phyloP scores from a whole-genome alignment of 257 asterid species.

The Solanum acaule region DNA sequence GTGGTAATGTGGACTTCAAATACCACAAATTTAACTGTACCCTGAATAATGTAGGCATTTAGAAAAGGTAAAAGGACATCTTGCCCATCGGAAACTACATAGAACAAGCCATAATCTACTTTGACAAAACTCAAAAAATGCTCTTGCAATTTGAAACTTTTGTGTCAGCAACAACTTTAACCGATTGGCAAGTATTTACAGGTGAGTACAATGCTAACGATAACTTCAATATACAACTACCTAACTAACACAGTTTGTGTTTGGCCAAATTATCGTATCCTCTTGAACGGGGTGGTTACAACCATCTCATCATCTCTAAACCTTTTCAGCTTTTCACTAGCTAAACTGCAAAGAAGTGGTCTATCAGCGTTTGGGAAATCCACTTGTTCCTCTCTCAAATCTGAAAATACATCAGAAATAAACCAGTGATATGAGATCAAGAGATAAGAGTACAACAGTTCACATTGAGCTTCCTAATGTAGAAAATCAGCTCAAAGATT shows the following conservation, averaged over 20 bases:
- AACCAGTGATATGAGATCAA: neutral
- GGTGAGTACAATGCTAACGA: neutral
- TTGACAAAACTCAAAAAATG: neutral
- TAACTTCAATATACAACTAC: neutral
- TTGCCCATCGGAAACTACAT: neutral
- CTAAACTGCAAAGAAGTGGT: slow-evolving; percentile 23
- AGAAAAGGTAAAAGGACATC: neutral
- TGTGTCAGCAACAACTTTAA: neutral
- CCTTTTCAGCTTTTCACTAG: slow-evolving; percentile 24
- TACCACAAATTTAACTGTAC: neutral
- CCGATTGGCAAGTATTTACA: neutral
- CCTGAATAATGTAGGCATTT: neutral
- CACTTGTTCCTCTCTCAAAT: slow-evolving; percentile 7
- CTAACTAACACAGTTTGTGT: neutral
- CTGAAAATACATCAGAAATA: slow-evolving; percentile 5
- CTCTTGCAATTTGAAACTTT: neutral
- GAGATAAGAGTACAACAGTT: neutral
- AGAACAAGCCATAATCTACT: neutral
- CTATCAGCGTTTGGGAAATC: neutral
- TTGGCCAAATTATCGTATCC: slow-evolving; percentile 9
- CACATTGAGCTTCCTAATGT: neutral
- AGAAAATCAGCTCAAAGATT: neutral
- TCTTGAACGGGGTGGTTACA: slow-evolving; percentile 32
- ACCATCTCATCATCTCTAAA: slow-evolving; percentile 37
- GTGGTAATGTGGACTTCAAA: neutral